Evolutionary conservation across 305 asterid genomes (phyloP).

Genomic region (Salvia sclarea): DNA sequence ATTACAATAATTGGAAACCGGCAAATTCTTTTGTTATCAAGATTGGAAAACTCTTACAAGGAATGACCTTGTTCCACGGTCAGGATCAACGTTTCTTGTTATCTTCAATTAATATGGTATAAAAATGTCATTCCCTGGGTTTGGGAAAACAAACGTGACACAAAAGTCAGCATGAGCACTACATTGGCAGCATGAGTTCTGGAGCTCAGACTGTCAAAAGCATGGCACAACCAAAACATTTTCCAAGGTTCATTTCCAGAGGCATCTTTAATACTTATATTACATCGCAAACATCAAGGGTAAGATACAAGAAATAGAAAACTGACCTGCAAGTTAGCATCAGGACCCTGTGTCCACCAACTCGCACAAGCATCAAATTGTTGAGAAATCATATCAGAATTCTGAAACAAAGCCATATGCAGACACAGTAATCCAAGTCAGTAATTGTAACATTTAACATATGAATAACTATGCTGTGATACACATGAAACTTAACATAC

Average conservation of each 20-base stretch:
- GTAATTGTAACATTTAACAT: slow-evolving; percentile 21
- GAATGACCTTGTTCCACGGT: background rate
- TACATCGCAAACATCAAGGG: background rate
- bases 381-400: slow-evolving; percentile 56
- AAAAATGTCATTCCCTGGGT: background rate
- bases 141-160: background rate
- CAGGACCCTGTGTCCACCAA: slow-evolving; percentile 99
- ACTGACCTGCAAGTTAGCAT: slow-evolving; percentile 78
- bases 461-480: slow-evolving; percentile 7
- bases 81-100: background rate
- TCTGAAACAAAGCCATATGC: slow-evolving; percentile 44
- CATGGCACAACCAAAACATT: slow-evolving; percentile 1
- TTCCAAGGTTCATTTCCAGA: slow-evolving; percentile 2
- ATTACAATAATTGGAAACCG: slow-evolving; percentile 16
- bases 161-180: slow-evolving; percentile 3
- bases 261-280: background rate
- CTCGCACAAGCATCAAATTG: slow-evolving; percentile 99
- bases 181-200: background rate
- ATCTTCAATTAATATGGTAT: background rate
- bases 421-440: slow-evolving; percentile 16
- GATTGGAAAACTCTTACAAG: slow-evolving; percentile 2
- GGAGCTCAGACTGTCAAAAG: slow-evolving; percentile 4
- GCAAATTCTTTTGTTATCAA: background rate
- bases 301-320: slow-evolving; percentile 23
- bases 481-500: slow-evolving; percentile 1